Evolutionary conservation across 306 rosid species (phyloP).

Genomic region (Trifolium fragiferum): DNA sequence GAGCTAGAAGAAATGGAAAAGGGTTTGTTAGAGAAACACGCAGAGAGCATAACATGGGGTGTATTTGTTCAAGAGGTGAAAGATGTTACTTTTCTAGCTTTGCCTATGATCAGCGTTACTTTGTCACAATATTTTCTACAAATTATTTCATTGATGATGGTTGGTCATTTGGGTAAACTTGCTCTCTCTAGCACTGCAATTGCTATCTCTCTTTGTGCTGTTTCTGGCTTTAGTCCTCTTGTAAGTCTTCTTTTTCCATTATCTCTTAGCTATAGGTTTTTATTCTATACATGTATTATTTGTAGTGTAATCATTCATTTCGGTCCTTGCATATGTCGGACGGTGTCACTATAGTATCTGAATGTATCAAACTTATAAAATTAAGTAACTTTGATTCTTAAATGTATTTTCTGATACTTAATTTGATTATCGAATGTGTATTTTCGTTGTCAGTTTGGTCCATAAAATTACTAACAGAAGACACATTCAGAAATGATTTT

Average conservation of each 20-base stretch:
- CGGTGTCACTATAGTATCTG: background rate
- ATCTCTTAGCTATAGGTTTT: background rate
- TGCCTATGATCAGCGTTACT: constrained; percentile 61
- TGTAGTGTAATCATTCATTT: no score
- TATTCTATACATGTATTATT: no score
- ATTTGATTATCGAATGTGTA: background rate
- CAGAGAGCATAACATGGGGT: constrained; percentile 32
- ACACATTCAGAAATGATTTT: background rate
- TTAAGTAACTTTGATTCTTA: no score
- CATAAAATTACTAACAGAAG: background rate
- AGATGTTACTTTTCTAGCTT: constrained; percentile 49
- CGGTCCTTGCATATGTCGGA: no score
- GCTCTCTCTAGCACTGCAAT: constrained; percentile 70
- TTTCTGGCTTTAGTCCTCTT: constrained; percentile 61
- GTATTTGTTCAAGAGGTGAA: constrained; percentile 48
- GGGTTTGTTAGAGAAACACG: constrained; percentile 36
- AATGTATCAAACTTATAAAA: background rate
- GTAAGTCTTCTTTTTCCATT: constrained; percentile 45
- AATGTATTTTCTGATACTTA: background rate
- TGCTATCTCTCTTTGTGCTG: constrained; percentile 60
- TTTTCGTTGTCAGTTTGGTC: background rate
- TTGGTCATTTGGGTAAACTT: constrained; percentile 70
- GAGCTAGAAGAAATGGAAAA: constrained; percentile 41
- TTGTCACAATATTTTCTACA: constrained; percentile 58
- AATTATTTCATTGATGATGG: constrained; percentile 56